Base-by-base conservation (phyloP, 2,329 filamentous ascomycete species). In the Botrytis deweyae region DNA sequence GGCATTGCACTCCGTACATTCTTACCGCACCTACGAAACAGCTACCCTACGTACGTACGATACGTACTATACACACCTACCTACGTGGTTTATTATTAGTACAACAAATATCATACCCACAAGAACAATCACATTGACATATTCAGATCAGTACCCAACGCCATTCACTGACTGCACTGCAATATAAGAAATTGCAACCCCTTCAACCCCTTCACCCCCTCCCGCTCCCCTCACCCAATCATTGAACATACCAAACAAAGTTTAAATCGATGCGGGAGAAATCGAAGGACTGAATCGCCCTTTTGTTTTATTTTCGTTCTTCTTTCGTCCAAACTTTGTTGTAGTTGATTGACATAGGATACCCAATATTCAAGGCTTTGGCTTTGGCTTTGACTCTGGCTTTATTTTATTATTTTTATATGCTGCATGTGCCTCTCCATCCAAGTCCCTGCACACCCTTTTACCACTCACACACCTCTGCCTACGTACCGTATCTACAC, bases 141-240 rank as follows among this genome's bases (percentile, higher is more conserved):
- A 38, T 38, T 49, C 64, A 33, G 25, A 38, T 38, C 64, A n/a
- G 20, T 38, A 66, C 36, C 63, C n/a, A 25, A 46, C 49, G 25
- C 18, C 8, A 46, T 33, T 65, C n/a, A 36, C 29, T 49, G 18
- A 58, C 46, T 68, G 46, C 65, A 29, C 33, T 44, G 36, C 66
- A 69, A 69, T 25, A 58, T 33, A 58, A 58, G 66, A 69, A 58
- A 58, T n/a, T 58, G 25, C 66, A 25, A n/a, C 66, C 61, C 36
- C 36, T 40, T 58, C 52, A 29, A 14, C 49, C 49, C 49, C 49
- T 52, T 62, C 59, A 40, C 59, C 59, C 59, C 36, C 38, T 67
- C 38, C 33, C 12, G 7, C 52, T 5, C 49, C 46, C 49, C n/a
- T 58, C 49, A 40, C 38, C 65, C 65, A 68, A 68, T 68, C 49